Percentiles rank a stretch among this genome's conserved stretches.
Evolutionary conservation across 345 rosid genomes (phyloP).

Genomic region (Nasturtium officinale): DNA sequence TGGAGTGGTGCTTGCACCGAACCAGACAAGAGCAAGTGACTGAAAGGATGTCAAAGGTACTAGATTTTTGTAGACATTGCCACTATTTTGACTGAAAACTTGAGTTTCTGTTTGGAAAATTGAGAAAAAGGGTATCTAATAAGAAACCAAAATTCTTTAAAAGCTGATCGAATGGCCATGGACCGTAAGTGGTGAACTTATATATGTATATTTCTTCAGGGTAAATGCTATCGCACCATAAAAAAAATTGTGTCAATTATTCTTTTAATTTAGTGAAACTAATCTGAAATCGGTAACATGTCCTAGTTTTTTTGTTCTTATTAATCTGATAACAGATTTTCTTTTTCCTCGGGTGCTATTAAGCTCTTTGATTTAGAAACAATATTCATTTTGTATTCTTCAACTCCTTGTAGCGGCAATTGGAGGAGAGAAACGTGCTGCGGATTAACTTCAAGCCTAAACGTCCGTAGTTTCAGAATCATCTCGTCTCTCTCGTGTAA

Average conservation of each 20-base stretch:
- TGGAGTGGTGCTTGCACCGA: slow-evolving; percentile 74
- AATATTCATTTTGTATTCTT: background rate
- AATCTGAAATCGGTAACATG: background rate
- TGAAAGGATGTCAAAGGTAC: slow-evolving; percentile 55
- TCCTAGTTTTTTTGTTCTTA: background rate
- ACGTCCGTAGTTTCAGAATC: slow-evolving; percentile 34
- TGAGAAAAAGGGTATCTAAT: background rate
- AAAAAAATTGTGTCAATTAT: background rate
- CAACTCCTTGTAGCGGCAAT: slow-evolving; percentile 56
- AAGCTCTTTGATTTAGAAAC: background rate
- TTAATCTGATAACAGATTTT: background rate
- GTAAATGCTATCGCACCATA: background rate
- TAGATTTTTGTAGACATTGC: background rate
- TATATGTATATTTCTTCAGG: background rate
- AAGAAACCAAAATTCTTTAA: background rate
- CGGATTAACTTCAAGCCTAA: slow-evolving; percentile 53
- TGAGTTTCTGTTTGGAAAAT: slow-evolving; percentile 6
- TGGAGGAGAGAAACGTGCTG: slow-evolving; percentile 48
- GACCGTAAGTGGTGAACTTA: background rate
- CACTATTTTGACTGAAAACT: background rate
- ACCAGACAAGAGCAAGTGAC: slow-evolving; percentile 49
- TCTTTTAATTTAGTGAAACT: background rate
- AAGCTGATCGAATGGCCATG: background rate
- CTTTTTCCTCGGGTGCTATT: background rate
- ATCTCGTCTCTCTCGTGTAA: slow-evolving; percentile 25